Conservation (phyloP, 345 rosid genomes). For the Bretschneidera sinensis region DNA sequence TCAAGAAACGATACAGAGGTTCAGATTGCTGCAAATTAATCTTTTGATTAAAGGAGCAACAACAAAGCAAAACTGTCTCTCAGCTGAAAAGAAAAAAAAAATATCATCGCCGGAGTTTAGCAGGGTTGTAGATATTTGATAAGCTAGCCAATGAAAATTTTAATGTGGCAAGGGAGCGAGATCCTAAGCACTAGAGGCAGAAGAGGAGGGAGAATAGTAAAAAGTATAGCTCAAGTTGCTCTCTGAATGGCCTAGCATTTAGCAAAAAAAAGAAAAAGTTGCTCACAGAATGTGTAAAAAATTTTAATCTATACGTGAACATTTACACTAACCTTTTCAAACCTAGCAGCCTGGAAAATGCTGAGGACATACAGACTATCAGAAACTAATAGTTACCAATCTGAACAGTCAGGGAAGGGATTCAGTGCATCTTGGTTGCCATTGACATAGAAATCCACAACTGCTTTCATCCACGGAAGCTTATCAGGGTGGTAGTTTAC, state of each 20-base stretch:
- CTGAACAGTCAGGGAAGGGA: slow-evolving; percentile 45
- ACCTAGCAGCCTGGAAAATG: neutral
- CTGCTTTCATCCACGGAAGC: slow-evolving; percentile 42
- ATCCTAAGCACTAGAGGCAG: neutral
- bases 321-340: neutral
- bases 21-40: no score
- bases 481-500: slow-evolving; percentile 46
- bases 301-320: neutral
- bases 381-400: slow-evolving; percentile 4
- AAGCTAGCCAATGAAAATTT: neutral
- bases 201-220: neutral
- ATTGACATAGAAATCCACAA: slow-evolving; percentile 38
- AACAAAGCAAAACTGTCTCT: no score
- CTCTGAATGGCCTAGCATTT: no score
- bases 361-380: neutral
- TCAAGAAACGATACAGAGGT: no score
- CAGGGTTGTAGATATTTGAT: neutral
- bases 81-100: no score
- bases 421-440: slow-evolving; percentile 41
- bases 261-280: no score
- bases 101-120: no score
- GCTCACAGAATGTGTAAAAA: neutral
- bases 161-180: neutral
- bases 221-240: neutral
- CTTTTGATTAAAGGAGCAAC: no score